Evolutionary conservation across 140 eudicot genomes (phyloP), one percentile per base, ranked within the genome.

Genomic region (Ambrosia hybrid): DNA sequence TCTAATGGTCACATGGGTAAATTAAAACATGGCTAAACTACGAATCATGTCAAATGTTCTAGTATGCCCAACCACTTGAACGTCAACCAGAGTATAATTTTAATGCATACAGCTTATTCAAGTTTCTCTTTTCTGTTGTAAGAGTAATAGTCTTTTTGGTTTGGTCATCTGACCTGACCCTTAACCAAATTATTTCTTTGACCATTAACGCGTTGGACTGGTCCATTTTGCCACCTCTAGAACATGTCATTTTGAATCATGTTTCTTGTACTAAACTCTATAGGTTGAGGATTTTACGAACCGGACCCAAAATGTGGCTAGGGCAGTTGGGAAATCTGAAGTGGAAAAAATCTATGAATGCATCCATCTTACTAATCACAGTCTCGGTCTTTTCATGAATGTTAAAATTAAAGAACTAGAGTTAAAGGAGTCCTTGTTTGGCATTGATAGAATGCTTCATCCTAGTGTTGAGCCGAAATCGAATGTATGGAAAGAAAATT

Each of bases 201-300:
- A 51, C 21, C 6, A 39, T 30, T 58, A 58, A 26, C 41, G 8
- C 8, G 65, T n/a, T 37, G 11, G 65, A 4, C 15, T 0, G 6
- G 65, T 58, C 41, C 15, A 10, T 58, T 58, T 33, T 6, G 41
- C 73, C 73, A 71, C 52, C 48, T 72, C 33, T 36, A 59, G 39
- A 66, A 14, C 41, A 57, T 57, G 26, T 56, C 67, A 17, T 67
- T 5, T 76, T 45, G 53, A 16, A 57, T 13, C 3, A 43, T 65
- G 17, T 55, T 67, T 52, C 33, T 38, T 10, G n/a, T 75, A 26
- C 13, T 16, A 30, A 67, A 65, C 80, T 81, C 39, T 46, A 4
- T 86, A 95, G 99, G 90, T 95, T 11, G 99, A 95, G 80, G 99
- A 95, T 88, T 95, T 95, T 80, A 88, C 96, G 3, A 97, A 90